A percentile compares a stretch with the other conserved stretches of the same genome.
phyloP scores from a whole-genome alignment of 2,329 filamentous ascomycete genomes.

The Ophiostoma sp. region DNA sequence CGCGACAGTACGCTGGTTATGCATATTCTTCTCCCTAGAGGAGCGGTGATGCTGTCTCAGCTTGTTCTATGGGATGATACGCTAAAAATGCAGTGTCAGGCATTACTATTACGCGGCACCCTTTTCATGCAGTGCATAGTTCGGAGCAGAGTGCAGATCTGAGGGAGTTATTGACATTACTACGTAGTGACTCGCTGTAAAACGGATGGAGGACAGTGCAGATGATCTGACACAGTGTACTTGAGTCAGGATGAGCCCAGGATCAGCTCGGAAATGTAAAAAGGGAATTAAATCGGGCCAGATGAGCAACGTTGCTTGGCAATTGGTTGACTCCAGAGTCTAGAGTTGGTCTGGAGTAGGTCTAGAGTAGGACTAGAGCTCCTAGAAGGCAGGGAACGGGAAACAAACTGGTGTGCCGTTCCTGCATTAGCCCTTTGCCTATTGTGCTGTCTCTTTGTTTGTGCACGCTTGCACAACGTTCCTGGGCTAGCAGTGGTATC shows the following conservation, averaged over 20 bases:
- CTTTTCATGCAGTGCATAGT: too few species aligned
- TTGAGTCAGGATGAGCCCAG: background rate
- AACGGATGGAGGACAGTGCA: background rate
- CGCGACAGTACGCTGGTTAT: background rate
- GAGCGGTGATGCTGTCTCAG: background rate
- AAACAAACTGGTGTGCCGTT: background rate
- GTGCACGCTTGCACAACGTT: conserved; percentile 6
- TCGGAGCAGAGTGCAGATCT: background rate
- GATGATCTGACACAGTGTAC: background rate
- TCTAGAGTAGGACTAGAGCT: background rate
- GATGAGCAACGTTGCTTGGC: background rate
- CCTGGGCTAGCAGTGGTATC: background rate
- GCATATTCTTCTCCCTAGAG: background rate
- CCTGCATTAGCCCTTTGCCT: background rate
- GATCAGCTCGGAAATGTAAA: background rate
- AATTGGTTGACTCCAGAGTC: background rate
- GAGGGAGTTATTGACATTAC: background rate
- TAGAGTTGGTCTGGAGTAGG: background rate
- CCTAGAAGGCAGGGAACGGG: background rate
- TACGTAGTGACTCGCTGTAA: too few species aligned
- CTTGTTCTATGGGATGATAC: background rate
- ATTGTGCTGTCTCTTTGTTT: conserved; percentile 4
- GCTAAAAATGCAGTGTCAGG: background rate
- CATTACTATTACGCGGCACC: background rate
- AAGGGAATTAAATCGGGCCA: background rate